Evolutionary conservation across 75 land plant genomes (phyloP).

Genomic region (Pinus albicaulis): DNA sequence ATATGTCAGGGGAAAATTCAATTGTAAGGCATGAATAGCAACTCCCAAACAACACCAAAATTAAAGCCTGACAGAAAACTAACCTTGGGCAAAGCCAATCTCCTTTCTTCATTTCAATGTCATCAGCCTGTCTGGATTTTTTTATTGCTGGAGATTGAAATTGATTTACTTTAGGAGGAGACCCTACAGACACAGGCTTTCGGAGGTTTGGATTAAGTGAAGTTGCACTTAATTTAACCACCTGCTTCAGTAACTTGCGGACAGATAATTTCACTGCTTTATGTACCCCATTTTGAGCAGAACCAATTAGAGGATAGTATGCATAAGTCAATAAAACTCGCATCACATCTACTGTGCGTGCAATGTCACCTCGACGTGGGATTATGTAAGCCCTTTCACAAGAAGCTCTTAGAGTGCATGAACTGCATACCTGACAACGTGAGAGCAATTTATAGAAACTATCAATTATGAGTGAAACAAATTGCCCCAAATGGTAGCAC

Average conservation of each 20-base stretch:
- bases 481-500: background rate
- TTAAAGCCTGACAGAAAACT: background rate
- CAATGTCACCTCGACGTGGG: conserved; percentile 47
- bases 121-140: background rate
- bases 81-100: conserved; percentile 95
- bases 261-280: conserved; percentile 54
- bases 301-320: conserved; percentile 30
- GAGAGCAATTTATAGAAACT: background rate
- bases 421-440: conserved; percentile 68
- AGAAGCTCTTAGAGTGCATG: conserved; percentile 60
- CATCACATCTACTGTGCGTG: conserved; percentile 78
- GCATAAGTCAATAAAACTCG: conserved; percentile 70
- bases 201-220: conserved; percentile 24
- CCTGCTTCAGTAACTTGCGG: conserved; percentile 50
- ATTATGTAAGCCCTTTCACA: conserved; percentile 81
- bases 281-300: conserved; percentile 38
- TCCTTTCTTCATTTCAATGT: conserved; percentile 55
- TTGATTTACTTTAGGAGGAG: conserved; percentile 3
- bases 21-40: background rate
- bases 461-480: background rate
- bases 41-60: conserved; percentile 9
- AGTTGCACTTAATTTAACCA: conserved; percentile 36
- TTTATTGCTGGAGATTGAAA: background rate
- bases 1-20: conserved; percentile 2
- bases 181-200: conserved; percentile 3